Evolutionary conservation across 75 land plant species (phyloP).

Genomic region (Sequoia sempervirens): DNA sequence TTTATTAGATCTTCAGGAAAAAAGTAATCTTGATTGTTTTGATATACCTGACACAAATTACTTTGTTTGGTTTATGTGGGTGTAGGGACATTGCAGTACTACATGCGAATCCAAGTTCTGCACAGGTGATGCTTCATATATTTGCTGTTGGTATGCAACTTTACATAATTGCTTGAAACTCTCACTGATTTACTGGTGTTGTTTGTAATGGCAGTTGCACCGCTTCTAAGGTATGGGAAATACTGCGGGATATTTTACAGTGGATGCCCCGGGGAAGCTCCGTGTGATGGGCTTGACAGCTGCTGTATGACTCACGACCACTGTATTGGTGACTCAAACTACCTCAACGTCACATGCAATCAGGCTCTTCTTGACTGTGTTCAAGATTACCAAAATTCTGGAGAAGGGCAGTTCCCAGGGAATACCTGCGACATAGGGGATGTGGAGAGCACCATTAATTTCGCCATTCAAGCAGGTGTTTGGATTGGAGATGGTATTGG

Average conservation of each 20-base stretch:
- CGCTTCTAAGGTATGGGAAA: not conserved
- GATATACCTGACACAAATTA: too few relatives aligned
- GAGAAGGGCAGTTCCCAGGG: not conserved
- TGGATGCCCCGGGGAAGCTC: too few relatives aligned
- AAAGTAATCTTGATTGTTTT: too few relatives aligned
- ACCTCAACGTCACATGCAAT: too few relatives aligned
- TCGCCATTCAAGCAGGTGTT: not conserved
- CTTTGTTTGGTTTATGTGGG: too few relatives aligned
- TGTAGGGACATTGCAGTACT: not conserved
- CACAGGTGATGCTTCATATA: not conserved
- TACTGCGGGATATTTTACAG: too few relatives aligned
- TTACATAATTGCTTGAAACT: not conserved
- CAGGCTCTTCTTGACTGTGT: not conserved
- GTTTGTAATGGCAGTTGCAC: not conserved
- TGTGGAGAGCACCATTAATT: not conserved
- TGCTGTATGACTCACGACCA: too few relatives aligned
- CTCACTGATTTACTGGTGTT: not conserved
- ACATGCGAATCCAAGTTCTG: not conserved
- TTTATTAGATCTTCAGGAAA: too few relatives aligned
- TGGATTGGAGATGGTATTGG: not conserved
- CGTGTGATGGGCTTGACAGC: too few relatives aligned
- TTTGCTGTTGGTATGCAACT: not conserved
- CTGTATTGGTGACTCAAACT: too few relatives aligned
- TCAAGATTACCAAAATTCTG: not conserved
- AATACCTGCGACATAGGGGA: not conserved